Evolutionary conservation across 306 rosid species (phyloP).

Genomic region (Pachyrhizus erosus): DNA sequence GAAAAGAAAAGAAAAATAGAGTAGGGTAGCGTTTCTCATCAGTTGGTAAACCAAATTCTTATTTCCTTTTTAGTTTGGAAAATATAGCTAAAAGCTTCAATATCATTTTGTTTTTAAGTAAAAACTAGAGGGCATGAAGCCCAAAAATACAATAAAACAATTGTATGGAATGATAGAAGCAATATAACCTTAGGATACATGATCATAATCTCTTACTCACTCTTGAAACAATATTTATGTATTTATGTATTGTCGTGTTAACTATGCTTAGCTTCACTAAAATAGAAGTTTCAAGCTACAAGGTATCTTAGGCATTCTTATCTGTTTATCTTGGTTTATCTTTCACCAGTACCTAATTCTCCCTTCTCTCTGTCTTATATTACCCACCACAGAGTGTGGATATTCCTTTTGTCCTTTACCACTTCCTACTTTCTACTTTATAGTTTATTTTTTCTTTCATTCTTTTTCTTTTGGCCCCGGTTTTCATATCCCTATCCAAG

Average conservation of each 20-base stretch:
- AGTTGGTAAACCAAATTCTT: neutral
- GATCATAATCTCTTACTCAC: constrained; percentile 14
- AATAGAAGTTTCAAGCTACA: neutral
- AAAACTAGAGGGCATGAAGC: neutral
- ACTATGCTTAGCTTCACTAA: neutral
- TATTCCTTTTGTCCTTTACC: constrained; percentile 19
- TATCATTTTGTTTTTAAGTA: constrained; percentile 9
- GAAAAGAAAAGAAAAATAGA: neutral
- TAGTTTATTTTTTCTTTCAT: neutral
- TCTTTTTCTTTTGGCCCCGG: constrained; percentile 10
- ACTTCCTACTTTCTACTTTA: constrained; percentile 5
- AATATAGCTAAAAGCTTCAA: neutral
- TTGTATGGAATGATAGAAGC: neutral
- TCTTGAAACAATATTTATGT: neutral
- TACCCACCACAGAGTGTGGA: constrained; percentile 6
- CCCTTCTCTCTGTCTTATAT: constrained; percentile 26
- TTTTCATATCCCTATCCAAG: neutral
- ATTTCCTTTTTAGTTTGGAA: neutral
- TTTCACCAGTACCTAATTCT: neutral
- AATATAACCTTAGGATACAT: neutral
- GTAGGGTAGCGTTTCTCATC: neutral
- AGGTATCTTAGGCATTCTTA: neutral
- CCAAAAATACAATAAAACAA: constrained; percentile 19
- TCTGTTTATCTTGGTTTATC: neutral
- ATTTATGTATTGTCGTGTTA: constrained; percentile 25